Base-by-base conservation (phyloP, 768 basidiomycete genomes). In the Lactarius deliciosus region DNA sequence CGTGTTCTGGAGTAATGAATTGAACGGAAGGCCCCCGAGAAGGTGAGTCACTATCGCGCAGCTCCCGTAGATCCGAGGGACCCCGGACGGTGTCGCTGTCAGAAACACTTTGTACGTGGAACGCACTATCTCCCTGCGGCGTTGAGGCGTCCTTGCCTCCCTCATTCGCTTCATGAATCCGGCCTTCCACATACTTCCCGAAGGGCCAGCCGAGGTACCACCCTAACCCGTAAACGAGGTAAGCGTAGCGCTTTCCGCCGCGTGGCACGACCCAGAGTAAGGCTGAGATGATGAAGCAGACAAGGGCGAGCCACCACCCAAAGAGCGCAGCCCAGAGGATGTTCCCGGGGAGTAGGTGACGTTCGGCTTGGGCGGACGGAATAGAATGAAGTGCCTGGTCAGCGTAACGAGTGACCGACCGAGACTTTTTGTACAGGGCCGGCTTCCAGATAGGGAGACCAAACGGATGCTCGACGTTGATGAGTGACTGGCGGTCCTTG, bases 401-500 rank as follows among this genome's bases (percentile, higher is more conserved):
- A 43, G 97, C 97, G 78, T 94, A 86, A 60, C 96, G 92, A 58
- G 96, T 98, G 72, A 99, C 92, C 2, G 96, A 93, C 38, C 97
- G 89, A 38, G 92, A 91, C 76, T 99, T 99, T 78, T 96, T 95
- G 86, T 99, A 99, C 65, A 99, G 77, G 0, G 97, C 97, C 25
- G 97, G 97, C 77, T 99, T 99, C 97, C 97, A 99, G 75, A 99
- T 98, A 45, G 94, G 96, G 66, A 99, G 82, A 81, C 97, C 97
- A 76, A 99, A 99, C 16, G 97, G 97, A 76, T 99, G 97, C 74
- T 96, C 93, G 74, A 97, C 96, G 78, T 99, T 99, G 75, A 98
- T 97, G 72, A 97, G 90, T 53, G 96, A 97, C 76, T 99, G 97
- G 36, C 97, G 86, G 71, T 98, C 95, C 77, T 90, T 93, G 71